Evolutionary conservation across 2,329 filamentous ascomycete species (phyloP).

Genomic region (Trichoderma sp.): DNA sequence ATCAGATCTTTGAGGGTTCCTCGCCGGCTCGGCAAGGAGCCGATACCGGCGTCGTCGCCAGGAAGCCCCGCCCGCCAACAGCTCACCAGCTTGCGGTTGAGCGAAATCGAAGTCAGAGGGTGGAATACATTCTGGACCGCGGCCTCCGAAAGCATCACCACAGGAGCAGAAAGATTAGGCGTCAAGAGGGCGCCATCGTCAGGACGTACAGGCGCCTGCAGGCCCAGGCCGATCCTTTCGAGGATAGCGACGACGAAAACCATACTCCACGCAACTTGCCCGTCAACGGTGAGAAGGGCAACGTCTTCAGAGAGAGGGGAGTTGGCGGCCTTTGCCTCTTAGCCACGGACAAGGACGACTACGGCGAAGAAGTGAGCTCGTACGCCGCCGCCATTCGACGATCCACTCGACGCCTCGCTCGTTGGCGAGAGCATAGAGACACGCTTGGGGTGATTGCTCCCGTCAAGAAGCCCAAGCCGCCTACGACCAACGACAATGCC

Average conservation of each 20-base stretch:
- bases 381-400: slow-evolving; percentile 69
- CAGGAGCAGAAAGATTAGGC: slow-evolving; percentile 62
- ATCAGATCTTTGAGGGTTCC: slow-evolving; percentile 62
- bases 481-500: slow-evolving; percentile 31
- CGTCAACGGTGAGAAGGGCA: slow-evolving; percentile 37
- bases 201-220: slow-evolving; percentile 67
- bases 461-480: slow-evolving; percentile 47
- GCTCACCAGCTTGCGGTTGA: slow-evolving; percentile 82
- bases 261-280: slow-evolving; percentile 41
- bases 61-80: slow-evolving; percentile 73
- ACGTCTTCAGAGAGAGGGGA: slow-evolving; percentile 57
- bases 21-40: slow-evolving; percentile 59
- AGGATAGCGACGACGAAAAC: slow-evolving; percentile 65
- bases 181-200: slow-evolving; percentile 66
- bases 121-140: slow-evolving; percentile 81
- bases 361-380: slow-evolving; percentile 71
- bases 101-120: slow-evolving; percentile 73
- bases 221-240: slow-evolving; percentile 56
- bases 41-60: slow-evolving; percentile 56
- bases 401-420: slow-evolving; percentile 63
- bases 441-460: slow-evolving; percentile 52
- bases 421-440: slow-evolving; percentile 62
- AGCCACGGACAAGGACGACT: slow-evolving; percentile 67
- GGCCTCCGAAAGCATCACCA: slow-evolving; percentile 69
- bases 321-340: slow-evolving; percentile 67